These are phyloP conservation scores for Rosa chinensis DNA, from an alignment of 306 rosid species.

Conservation along the genomic window DNA sequence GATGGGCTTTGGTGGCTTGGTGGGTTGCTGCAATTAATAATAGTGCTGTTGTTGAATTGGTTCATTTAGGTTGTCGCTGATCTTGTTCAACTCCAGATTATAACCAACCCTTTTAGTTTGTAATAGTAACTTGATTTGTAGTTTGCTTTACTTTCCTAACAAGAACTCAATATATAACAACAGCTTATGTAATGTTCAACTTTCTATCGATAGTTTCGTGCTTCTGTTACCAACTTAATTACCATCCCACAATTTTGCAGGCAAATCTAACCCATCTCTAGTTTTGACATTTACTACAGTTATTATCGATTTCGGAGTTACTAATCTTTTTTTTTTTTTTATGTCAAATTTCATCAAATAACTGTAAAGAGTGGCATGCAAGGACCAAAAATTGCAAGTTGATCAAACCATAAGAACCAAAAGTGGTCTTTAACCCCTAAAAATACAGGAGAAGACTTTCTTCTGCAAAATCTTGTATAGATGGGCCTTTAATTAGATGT, in stretches of 20 bases:
- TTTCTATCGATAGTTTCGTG: neutral
- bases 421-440: neutral
- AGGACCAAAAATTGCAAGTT: neutral
- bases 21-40: conserved; percentile 31
- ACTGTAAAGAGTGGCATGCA: neutral
- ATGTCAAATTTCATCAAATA: neutral
- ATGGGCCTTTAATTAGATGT: conserved; percentile 1
- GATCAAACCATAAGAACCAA: neutral
- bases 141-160: neutral
- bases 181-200: neutral
- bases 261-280: neutral
- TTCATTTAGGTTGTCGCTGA: conserved; percentile 26
- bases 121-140: conserved; percentile 30
- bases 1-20: conserved; percentile 49
- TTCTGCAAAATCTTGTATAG: neutral
- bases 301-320: neutral
- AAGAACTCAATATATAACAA: conserved; percentile 4
- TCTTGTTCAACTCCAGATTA: conserved; percentile 6
- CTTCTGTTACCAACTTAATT: neutral
- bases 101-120: conserved; percentile 31
- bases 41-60: conserved; percentile 28
- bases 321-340: neutral
- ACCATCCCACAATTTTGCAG: neutral
- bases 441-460: neutral
- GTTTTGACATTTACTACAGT: neutral